phyloP scores from a whole-genome alignment of 83 land plant species.

The Picea mariana region DNA sequence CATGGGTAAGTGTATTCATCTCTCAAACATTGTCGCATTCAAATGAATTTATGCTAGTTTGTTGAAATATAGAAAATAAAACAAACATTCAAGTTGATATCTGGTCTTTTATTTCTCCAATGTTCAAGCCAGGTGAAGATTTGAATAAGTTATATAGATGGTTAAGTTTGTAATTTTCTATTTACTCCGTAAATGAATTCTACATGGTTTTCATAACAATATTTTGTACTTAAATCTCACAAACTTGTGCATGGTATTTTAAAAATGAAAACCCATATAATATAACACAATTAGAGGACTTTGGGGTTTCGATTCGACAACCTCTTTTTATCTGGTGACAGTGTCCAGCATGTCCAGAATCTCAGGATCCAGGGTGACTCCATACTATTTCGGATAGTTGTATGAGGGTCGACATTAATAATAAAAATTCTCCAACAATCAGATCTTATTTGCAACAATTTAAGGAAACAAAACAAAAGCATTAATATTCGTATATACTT shows the following conservation, averaged over 20 bases:
- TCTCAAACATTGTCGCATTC: too few species aligned
- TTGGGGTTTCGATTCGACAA: not conserved
- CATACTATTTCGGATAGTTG: conserved; percentile 55
- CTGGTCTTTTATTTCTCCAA: too few species aligned
- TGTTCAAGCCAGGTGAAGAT: too few species aligned
- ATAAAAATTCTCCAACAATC: not conserved
- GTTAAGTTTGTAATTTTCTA: too few species aligned
- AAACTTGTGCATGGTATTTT: too few species aligned
- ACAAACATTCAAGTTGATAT: not conserved
- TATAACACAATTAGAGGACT: not conserved
- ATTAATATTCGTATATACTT: conserved; percentile 10
- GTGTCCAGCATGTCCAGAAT: conserved; percentile 50
- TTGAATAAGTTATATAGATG: too few species aligned
- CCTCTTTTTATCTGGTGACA: conserved; percentile 45
- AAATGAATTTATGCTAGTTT: not conserved
- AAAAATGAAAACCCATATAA: not conserved
- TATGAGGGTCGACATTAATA: conserved; percentile 50
- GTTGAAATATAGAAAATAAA: not conserved
- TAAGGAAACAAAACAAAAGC: not conserved
- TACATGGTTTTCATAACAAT: too few species aligned
- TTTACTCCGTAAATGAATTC: too few species aligned
- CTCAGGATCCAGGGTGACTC: conserved; percentile 45
- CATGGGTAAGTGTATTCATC: too few species aligned
- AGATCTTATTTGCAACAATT: not conserved
- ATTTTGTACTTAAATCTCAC: too few species aligned